These are phyloP conservation scores for Aspergillus pseudoviridinutans DNA, from an alignment of 2,329 filamentous ascomycete species.

Conservation along the genomic window DNA sequence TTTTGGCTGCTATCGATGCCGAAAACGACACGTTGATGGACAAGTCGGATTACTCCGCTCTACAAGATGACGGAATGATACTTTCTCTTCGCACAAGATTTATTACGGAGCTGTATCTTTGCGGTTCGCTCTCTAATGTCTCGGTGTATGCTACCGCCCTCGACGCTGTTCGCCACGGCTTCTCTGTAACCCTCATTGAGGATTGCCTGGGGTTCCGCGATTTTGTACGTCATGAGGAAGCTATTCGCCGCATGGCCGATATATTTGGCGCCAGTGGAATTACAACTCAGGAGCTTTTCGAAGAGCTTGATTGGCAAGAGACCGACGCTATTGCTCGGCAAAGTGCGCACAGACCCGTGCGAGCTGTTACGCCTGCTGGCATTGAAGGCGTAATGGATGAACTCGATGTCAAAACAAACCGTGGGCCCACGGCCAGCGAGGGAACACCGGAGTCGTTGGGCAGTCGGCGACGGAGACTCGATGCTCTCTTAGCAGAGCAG, in stretches of 20 bases:
- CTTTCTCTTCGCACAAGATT: slow-evolving; percentile 77
- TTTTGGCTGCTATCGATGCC: slow-evolving; percentile 49
- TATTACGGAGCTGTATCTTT: slow-evolving; percentile 84
- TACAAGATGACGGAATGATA: slow-evolving; percentile 69
- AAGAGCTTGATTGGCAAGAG: slow-evolving; percentile 41
- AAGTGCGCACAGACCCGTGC: slow-evolving; percentile 12
- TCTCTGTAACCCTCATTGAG: slow-evolving; percentile 79
- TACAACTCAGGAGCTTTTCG: slow-evolving; percentile 57
- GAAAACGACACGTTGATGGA: slow-evolving; percentile 51
- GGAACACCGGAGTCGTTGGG: slow-evolving; percentile 6
- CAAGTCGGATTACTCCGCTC: slow-evolving; percentile 86
- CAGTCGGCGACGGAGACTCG: slow-evolving; percentile 8
- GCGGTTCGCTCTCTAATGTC: slow-evolving; percentile 79
- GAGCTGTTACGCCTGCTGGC: slow-evolving; percentile 21
- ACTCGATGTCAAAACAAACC: slow-evolving; percentile 25
- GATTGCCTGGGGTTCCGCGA: slow-evolving; percentile 83
- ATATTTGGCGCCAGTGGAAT: slow-evolving; percentile 69
- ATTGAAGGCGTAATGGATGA: slow-evolving; percentile 35
- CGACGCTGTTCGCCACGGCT: slow-evolving; percentile 82
- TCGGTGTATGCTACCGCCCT: slow-evolving; percentile 88
- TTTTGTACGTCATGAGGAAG: slow-evolving; percentile 63
- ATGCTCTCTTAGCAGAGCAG: slow-evolving; percentile 10
- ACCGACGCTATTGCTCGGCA: slow-evolving; percentile 35
- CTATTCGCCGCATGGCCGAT: slow-evolving; percentile 67
- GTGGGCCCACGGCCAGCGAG: slow-evolving; percentile 6